Evolutionary conservation across 495 filamentous ascomycete genomes (phyloP), one percentile per base, ranked within the genome.

Genomic region (Pseudomonodictys pantanalensis): DNA sequence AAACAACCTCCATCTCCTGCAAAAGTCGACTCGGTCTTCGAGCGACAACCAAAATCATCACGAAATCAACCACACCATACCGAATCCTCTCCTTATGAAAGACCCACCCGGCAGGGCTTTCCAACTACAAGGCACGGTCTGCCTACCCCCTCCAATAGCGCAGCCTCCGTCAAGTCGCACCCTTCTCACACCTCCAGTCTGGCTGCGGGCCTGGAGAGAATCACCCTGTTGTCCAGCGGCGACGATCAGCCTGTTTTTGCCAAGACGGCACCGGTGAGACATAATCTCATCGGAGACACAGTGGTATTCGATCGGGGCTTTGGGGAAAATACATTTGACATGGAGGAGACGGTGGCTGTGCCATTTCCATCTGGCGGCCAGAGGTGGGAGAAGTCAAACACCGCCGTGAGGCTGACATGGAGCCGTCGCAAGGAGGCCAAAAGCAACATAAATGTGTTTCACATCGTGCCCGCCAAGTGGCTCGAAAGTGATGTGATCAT

Each of bases 221-320:
- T 49, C 45, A 25, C 24, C 45, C 29, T 49, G 17, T 25, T 49
- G 29, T 49, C 45, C 18, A 25, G 45, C 41, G 41, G 22, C 29
- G 45, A 25, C 45, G 45, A 49, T 49, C 45, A 29, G 24, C 45
- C 45, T 25, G 45, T 49, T 24, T 25, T 49, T 10, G 24, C 45
- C 24, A 49, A 24, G 29, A 25, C 18, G 24, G 45, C 45, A 18
- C 24, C 24, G 29, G 45, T 49, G 45, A 49, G 29, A 49, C 45
- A 49, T 24, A 49, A 49, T 49, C 45, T 49, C 18, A 49, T 49
- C 18, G 45, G 45, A 49, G 45, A 49, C 20, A 49, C 24, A 25
- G 45, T 49, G 45, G 45, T 29, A 49, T 49, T 25, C 45, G 45
- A 10, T 49, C 45, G 45, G 10, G 12, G 45, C 45, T 24, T 49